Base-by-base conservation (phyloP, 1,284 basidiomycete genomes). In the Porphyrellus sp. region DNA sequence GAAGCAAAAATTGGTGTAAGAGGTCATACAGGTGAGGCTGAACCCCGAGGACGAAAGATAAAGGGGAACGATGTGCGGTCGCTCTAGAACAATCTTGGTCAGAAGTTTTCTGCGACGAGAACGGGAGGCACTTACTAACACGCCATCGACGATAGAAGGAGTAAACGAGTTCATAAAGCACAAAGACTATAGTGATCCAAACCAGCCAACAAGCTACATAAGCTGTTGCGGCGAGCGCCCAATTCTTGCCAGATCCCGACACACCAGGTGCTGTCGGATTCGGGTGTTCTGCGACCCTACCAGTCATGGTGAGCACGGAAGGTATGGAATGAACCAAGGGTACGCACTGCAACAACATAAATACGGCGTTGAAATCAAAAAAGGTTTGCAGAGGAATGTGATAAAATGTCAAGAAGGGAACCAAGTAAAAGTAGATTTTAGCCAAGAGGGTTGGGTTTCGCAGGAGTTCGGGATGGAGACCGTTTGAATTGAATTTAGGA, bases 1-100 rank as follows among this genome's bases (percentile, higher is more conserved):
- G 73, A 93, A 93, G 69, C 83, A 87, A 68, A 91, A 93, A 70
- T 86, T 83, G 52, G 80, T 79, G 72, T 86, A 93, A 9, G 89
- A 92, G 4, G 82, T 78, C 73, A 93, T 81, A 34, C 81, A 81
- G 25, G 82, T 85, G 52, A 86, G 75, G 63, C 82, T 85, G 72
- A 83, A 86, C 5, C 82, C 89, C 7, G 89, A 76, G 1, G 89
- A 77, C 2, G 90, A 93, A 48, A 91, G 75, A 69, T 93, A 93
- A 55, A 94, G 81, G 8, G 89, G 87, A 46, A 87, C 75, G 54
- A 93, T 85, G 18, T 83, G 74, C 2, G 91, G 91, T 39, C 89
- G 87, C 69, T 85, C 91, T 92, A 63, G 41, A 53, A 52, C 25
- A 27, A 5, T n/a, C 31, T 37, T 20, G 34, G 43, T 58, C 2